Conservation (phyloP, 2,329 filamentous ascomycete species). For the Trichophyton benhamiae region DNA sequence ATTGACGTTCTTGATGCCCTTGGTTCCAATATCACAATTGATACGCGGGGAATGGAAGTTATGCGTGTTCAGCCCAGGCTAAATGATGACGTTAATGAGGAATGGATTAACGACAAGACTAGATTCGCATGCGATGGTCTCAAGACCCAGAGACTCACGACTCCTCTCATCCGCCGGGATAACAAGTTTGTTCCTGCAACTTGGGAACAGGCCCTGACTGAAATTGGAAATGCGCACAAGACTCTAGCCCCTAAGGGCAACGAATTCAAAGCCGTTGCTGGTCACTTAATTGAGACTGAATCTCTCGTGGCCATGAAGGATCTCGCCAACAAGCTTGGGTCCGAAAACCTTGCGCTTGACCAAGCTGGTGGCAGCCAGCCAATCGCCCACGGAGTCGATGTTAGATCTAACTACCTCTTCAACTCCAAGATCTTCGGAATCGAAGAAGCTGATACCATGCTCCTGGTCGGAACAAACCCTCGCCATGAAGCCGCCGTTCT, state of each 20-base stretch:
- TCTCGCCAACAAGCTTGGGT: constrained; percentile 87
- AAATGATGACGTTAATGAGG: constrained; percentile 97
- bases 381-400: constrained; percentile 80
- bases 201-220: constrained; percentile 89
- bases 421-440: constrained; percentile 92
- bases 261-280: constrained; percentile 91
- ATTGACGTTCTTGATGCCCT: constrained; percentile 88
- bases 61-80: constrained; percentile 88
- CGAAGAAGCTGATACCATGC: constrained; percentile 82
- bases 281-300: constrained; percentile 83
- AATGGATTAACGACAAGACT: constrained; percentile 99
- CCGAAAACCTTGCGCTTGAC: constrained; percentile 88
- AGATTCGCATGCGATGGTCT: constrained; percentile 93
- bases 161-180: constrained; percentile 75
- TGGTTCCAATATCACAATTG: constrained; percentile 87
- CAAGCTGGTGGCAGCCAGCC: constrained; percentile 73
- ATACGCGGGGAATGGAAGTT: constrained; percentile 85
- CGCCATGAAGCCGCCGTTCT: constrained; percentile 89
- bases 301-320: constrained; percentile 95
- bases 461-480: constrained; percentile 89
- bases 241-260: constrained; percentile 72
- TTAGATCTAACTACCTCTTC: constrained; percentile 90
- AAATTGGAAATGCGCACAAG: constrained; percentile 71
- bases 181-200: constrained; percentile 84
- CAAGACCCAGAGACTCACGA: constrained; percentile 89